Conservation (phyloP, 768 basidiomycete genomes). For the Serendipita indica region DNA sequence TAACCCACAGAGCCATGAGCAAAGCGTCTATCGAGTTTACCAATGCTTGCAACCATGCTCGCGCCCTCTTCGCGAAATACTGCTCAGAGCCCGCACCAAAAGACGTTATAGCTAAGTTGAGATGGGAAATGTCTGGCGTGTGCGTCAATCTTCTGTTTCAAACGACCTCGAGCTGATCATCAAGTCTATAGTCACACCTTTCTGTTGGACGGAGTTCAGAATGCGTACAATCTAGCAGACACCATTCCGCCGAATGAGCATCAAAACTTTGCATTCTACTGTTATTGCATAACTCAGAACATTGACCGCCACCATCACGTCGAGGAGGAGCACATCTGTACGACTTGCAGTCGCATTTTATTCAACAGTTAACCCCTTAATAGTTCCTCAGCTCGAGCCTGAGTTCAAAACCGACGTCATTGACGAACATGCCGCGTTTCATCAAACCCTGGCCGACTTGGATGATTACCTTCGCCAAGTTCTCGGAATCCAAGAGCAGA, state of each 20-base stretch:
- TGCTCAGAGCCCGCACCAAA: slow-evolving; percentile 5
- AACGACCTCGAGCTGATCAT: not conserved
- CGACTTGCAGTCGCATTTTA: not conserved
- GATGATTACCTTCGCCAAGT: not conserved
- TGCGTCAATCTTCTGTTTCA: not conserved
- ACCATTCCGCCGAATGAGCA: not conserved
- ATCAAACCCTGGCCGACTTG: not conserved
- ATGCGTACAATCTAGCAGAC: not conserved
- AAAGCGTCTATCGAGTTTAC: not conserved
- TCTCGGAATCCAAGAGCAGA: not conserved
- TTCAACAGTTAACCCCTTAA: not conserved
- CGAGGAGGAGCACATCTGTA: not conserved
- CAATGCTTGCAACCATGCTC: not conserved
- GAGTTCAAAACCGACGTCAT: not conserved
- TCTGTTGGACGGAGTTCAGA: not conserved
- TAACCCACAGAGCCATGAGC: too few species aligned
- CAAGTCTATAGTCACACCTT: not conserved
- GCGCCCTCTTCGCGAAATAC: slow-evolving; percentile 2
- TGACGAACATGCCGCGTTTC: slow-evolving; percentile 1
- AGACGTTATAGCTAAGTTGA: not conserved
- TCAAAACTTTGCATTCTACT: not conserved
- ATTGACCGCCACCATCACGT: slow-evolving; percentile 3
- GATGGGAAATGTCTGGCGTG: slow-evolving; percentile 2
- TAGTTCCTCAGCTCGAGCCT: not conserved
- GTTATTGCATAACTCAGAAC: not conserved